These are phyloP conservation scores for Acanthamoeba quina DNA, from an alignment of 208 protist genomes.

Conservation along the genomic window DNA sequence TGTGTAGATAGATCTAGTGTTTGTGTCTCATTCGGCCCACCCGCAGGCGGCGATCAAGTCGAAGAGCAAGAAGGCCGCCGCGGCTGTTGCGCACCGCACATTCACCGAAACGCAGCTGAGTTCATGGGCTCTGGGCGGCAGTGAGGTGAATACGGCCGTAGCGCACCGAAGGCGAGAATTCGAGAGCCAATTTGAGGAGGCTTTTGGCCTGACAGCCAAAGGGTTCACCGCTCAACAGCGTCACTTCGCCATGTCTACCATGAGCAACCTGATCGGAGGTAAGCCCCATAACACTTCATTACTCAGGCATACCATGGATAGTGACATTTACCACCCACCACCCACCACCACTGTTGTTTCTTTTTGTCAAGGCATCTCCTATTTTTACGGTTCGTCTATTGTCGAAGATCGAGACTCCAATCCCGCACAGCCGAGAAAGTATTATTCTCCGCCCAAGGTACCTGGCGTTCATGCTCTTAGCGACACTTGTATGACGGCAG, in stretches of 20 bases:
- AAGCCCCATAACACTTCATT: background rate
- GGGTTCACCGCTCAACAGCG: constrained; percentile 8
- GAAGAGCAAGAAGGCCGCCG: background rate
- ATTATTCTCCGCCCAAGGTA: constrained; percentile 11
- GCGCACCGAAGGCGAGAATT: background rate
- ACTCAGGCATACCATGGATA: background rate
- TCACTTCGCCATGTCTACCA: constrained; percentile 66
- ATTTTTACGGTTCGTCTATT: constrained; percentile 37
- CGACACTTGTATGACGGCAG: background rate
- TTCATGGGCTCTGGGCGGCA: constrained; percentile 11
- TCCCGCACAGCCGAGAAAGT: background rate
- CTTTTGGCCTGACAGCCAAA: constrained; percentile 3
- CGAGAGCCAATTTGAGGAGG: constrained; percentile 28
- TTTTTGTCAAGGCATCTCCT: constrained; percentile 9
- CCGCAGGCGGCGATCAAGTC: background rate
- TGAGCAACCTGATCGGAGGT: constrained; percentile 70
- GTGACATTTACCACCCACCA: background rate
- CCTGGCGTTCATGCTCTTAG: background rate
- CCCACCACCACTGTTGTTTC: background rate
- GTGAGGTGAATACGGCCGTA: background rate
- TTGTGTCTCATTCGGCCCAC: constrained; percentile 12
- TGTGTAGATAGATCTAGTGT: constrained; percentile 16
- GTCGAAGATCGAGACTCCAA: background rate
- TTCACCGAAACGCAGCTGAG: background rate
- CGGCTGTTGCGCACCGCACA: background rate